Base-by-base conservation (phyloP, 2,329 filamentous ascomycete species). In the Achaetomium macrosporum region DNA sequence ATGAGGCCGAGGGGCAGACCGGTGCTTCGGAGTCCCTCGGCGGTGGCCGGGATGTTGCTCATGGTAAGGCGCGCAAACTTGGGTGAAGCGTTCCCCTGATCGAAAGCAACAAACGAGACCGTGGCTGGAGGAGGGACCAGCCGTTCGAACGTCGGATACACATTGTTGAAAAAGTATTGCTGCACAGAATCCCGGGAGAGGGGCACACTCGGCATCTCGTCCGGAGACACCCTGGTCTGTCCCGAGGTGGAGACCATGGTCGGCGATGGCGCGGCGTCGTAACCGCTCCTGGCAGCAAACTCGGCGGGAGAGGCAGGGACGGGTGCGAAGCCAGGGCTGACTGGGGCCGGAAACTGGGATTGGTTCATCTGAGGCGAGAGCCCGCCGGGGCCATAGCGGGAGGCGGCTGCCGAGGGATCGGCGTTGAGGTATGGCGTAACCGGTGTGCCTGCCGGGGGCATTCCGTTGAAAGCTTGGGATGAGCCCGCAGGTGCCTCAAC, bases 1-100 rank as follows among this genome's bases (percentile, higher is more conserved):
- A 96, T 73, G 57, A 99, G 80, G 15, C 93, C 93, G 10, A 99
- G 77, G 5, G 93, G 92, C 16, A 99, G 74, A 2, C 84, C 87
- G 11, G 91, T 96, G 4, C 86, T 84, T 44, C 82, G 75, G 30
- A 97, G 76, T 35, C 88, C 86, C 58, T 99, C 93, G 42, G 83
- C 74, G 13, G 85, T 88, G 12, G 88, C 80, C 2, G 93, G 93
- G 56, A 99, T 95, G 70, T 87, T 95, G 72, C 96, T 99, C 69
- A 97, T 75, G 0, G 90, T 96, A 52, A 99, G 79, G 51, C 93
- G 85, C 45, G 90, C 88, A 67, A 89, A 93, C 70, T 96, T 96
- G 33, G 93, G 93, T 13, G 93, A 96, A 5, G 93, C 86, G 68
- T 96, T 99, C 63, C 93, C 93, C 69, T 99, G 93, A 64, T 99